These are phyloP conservation scores for Boeremia lycopersici DNA, from an alignment of 2,329 filamentous ascomycete genomes.

Conservation along the genomic window DNA sequence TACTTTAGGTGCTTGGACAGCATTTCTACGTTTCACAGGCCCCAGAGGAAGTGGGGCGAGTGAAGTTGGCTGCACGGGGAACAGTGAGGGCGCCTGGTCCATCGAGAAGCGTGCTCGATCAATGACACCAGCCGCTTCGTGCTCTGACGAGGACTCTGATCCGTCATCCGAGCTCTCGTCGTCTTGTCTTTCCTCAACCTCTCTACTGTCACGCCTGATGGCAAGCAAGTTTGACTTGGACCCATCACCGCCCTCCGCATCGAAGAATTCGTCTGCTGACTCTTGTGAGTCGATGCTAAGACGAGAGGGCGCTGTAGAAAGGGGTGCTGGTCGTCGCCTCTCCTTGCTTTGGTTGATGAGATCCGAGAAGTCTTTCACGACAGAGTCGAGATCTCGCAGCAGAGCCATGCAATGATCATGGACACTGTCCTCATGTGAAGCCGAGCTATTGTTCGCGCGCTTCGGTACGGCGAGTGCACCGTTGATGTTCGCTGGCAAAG, in stretches of 20 bases:
- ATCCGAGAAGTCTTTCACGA: constrained; percentile 79
- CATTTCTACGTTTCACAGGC: constrained; percentile 70
- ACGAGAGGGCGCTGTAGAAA: constrained; percentile 52
- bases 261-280: constrained; percentile 90
- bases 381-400: constrained; percentile 82
- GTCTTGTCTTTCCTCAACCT: constrained; percentile 48
- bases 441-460: constrained; percentile 45
- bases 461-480: constrained; percentile 47
- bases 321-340: constrained; percentile 64
- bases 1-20: constrained; percentile 75
- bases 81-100: constrained; percentile 59
- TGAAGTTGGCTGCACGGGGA: constrained; percentile 76
- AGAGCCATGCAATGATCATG: constrained; percentile 84
- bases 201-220: constrained; percentile 71
- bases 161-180: constrained; percentile 58
- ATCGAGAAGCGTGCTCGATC: constrained; percentile 41
- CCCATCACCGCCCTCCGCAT: constrained; percentile 68
- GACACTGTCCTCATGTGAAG: constrained; percentile 64
- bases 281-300: constrained; percentile 78
- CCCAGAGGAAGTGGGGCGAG: constrained; percentile 78
- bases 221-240: constrained; percentile 70
- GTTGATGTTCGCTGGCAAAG: constrained; percentile 42
- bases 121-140: constrained; percentile 54
- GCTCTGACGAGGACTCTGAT: constrained; percentile 68
- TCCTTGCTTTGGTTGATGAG: constrained; percentile 81